Percentiles rank a stretch among this genome's conserved stretches.
phyloP scores from a whole-genome alignment of 192 early-diverging fungal genomes.

The Backusella australiensis region DNA sequence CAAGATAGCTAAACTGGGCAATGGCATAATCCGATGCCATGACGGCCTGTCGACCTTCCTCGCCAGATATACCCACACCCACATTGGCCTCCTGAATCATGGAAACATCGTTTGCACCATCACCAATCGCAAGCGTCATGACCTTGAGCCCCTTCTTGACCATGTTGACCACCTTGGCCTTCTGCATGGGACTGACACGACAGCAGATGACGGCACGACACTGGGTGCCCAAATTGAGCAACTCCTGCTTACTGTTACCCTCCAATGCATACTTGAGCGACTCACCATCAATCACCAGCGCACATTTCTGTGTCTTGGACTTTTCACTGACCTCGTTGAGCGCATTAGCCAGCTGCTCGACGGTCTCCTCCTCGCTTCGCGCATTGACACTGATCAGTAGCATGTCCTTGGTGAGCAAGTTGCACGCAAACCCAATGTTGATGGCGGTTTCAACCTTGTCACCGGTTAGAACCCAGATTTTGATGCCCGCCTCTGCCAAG shows the following conservation, averaged over 20 bases:
- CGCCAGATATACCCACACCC: constrained; percentile 72
- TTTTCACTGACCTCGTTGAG: constrained; percentile 6
- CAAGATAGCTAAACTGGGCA: constrained; percentile 66
- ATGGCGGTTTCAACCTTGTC: constrained; percentile 83
- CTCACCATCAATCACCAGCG: constrained; percentile 70
- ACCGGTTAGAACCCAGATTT: constrained; percentile 80
- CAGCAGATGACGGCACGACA: constrained; percentile 74
- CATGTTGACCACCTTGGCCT: constrained; percentile 69
- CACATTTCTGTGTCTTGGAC: constrained; percentile 29
- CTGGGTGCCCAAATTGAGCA: constrained; percentile 51
- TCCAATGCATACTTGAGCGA: constrained; percentile 59
- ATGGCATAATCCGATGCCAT: constrained; percentile 77
- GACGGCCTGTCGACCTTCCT: constrained; percentile 76
- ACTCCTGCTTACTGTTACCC: constrained; percentile 36
- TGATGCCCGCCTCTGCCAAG: constrained; percentile 63
- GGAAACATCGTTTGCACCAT: constrained; percentile 82
- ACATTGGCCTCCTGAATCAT: constrained; percentile 85
- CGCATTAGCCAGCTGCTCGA: constrained; percentile 54
- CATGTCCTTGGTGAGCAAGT: constrained; percentile 62
- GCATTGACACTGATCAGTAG: constrained; percentile 51
- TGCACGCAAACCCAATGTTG: constrained; percentile 76
- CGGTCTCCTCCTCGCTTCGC: constrained; percentile 43
- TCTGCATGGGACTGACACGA: constrained; percentile 76
- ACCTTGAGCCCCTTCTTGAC: constrained; percentile 62
- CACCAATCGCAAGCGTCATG: constrained; percentile 75